Evolutionary conservation across 768 basidiomycete genomes (phyloP), one percentile per base, ranked within the genome.

Genomic region (Coprinellus micaceus): DNA sequence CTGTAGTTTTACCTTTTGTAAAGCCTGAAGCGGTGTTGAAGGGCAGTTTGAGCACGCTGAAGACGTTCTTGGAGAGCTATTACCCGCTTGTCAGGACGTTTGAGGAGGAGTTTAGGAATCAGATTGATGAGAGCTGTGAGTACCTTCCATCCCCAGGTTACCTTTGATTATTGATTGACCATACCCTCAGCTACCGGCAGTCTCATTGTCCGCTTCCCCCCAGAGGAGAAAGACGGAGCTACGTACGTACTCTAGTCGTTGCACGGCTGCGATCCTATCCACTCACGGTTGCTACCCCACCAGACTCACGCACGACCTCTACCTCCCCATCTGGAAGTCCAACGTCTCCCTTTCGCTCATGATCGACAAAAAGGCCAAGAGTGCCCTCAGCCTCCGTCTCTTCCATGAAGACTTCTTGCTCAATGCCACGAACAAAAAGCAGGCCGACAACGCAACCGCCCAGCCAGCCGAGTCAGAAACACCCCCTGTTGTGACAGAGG

Each of bases 321-420:
- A 88, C n/a, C 73, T 98, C n/a, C 96, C 97, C 0, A 80, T 98
- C 51, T 98, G 96, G 97, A 94, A 91, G 72, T 94, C 93, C 2
- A 88, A 87, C 57, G 83, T 85, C 12, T 96, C 94, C 0, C 67
- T 96, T 52, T 84, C 88, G 0, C 77, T 98, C 56, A 94, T 98
- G 93, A 85, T 97, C 53, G 94, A 98, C 72, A 99, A 98, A 71
- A 90, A 90, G 66, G 91, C 94, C 24, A 98, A 98, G 73, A 92
- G 95, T 64, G 94, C 93, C 1, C 74, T 98, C 58, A 94, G 91
- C 57, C 73, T 94, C 46, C 86, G 94, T 2, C 75, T 95, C 10
- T 98, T 90, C 64, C 89, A 86, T 1, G 78, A 82, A 47, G 94
- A 98, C 65, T 76, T 95, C 46, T 89, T 88, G 2, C 51, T 56